Evolutionary conservation across 345 rosid species (phyloP), one percentile per base, ranked within the genome.

Genomic region (Populus deltoides): DNA sequence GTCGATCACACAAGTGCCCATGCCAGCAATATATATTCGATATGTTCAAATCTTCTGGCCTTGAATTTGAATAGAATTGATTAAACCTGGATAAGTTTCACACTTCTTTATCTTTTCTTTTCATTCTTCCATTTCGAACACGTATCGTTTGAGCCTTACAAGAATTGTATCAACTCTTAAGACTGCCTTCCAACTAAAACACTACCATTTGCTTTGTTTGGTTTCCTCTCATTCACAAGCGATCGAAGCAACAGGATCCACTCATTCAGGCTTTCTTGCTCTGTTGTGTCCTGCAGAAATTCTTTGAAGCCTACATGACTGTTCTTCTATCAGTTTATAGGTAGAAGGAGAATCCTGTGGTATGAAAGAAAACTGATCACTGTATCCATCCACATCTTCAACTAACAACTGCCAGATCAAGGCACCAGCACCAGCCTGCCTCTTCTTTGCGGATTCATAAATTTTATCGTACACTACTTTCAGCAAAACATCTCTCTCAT

Each of bases 391-490:
- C 2, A 49, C 76, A 36, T 79, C 88, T 70, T 80, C 83, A 47
- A 77, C 86, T 73, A 83, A 20, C 61, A 86, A 51, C 76, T 86
- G 88, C 88, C 86, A 86, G 35, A 86, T 47, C 53, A 86, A 77
- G 79, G 86, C 81, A 68, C 88, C 88, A 13, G 83, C 86, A 51
- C 86, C 88, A 25, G 88, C 79, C 71, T 66, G 76, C 36, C 78
- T n/a, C 59, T 79, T 77, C 81, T 74, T 79, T 55, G 86, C 83
- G 12, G 86, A 86, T 24, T 81, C 83, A 29, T 83, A 83, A 33
- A 86, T 68, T 72, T 68, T 83, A 68, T 83, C 82, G 22, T 77
- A 83, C 18, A 81, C 78, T 3, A 39, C 77, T 74, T 82, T 75
- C 74, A 83, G 69, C 72, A 86, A 81, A 35, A 51, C 36, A 41